A percentile compares a stretch with the other conserved stretches of the same genome.
Conservation (phyloP, 306 rosid genomes). For the Biancaea sappan region DNA sequence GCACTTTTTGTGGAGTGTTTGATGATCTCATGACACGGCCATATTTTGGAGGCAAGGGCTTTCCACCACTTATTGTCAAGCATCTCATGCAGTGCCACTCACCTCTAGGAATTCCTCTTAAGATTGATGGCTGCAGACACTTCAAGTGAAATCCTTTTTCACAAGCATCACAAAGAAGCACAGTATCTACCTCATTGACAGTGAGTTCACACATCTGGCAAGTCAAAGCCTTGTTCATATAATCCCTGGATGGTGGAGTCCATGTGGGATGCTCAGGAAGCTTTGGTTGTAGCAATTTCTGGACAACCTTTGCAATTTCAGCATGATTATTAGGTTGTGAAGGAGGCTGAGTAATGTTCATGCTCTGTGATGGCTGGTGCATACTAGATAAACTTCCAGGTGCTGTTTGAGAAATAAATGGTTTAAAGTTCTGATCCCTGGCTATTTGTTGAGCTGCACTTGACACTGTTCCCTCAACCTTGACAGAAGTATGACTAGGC, state of each 20-base stretch:
- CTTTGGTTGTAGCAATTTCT: slow-evolving; percentile 81
- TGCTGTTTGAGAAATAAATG: slow-evolving; percentile 59
- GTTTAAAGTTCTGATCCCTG: slow-evolving; percentile 65
- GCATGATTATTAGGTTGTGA: slow-evolving; percentile 59
- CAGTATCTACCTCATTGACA: slow-evolving; percentile 84
- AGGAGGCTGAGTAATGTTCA: slow-evolving; percentile 66
- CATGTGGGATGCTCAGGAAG: slow-evolving; percentile 84
- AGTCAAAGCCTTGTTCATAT: slow-evolving; percentile 86
- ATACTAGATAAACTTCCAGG: slow-evolving; percentile 62
- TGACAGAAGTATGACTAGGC: slow-evolving; percentile 52
- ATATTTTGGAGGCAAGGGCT: slow-evolving; percentile 98
- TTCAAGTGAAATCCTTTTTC: slow-evolving; percentile 92
- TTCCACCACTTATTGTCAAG: slow-evolving; percentile 82
- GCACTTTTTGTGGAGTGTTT: slow-evolving; percentile 59
- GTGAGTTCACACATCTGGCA: slow-evolving; percentile 81
- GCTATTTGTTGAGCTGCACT: slow-evolving; percentile 52
- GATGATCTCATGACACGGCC: slow-evolving; percentile 98
- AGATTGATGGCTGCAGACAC: slow-evolving; percentile 70
- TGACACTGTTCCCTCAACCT: slow-evolving; percentile 65
- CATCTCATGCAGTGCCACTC: slow-evolving; percentile 97
- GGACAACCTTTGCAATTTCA: slow-evolving; percentile 81
- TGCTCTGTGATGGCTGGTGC: slow-evolving; percentile 61
- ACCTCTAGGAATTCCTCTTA: slow-evolving; percentile 88
- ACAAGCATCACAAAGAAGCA: slow-evolving; percentile 94
- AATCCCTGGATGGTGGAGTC: slow-evolving; percentile 99